Evolutionary conservation across 176 grass and related monocot species (phyloP), one percentile per base, ranked within the genome.

Genomic region (Saccharum officinarum): DNA sequence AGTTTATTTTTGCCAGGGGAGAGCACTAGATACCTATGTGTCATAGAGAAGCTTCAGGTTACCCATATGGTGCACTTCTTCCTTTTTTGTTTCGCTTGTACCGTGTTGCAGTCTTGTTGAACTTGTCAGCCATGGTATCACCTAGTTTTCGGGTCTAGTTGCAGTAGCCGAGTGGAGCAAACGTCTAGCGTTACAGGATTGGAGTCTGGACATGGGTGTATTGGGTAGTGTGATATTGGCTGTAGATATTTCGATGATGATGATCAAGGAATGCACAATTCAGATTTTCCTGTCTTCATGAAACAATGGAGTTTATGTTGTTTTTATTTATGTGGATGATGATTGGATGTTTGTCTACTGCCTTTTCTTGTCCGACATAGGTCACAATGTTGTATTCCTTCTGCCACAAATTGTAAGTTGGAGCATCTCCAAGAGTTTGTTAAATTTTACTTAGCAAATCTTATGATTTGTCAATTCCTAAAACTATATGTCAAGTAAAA

Each of bases 191-290:
- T 54, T 67, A 59, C 87, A 67, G 83, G 83, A 72, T 82, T 82
- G 71, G 64, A 8, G 61, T 69, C 67, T 76, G 49, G 47, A 6
- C 7, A 66, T 77, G 14, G 77, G 46, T 68, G 47, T 44, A 18
- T 46, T 80, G 76, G 80, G 28, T 25, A 37, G 42, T 26, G 23
- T 1, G 13, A 1, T 80, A 40, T 45, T 33, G 47, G 50, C 17
- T 85, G 64, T 71, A 77, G 88, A 76, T 76, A 81, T 41, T 41
- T 57, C 57, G 81, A 86, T 44, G 55, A 84, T 20, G 9, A 79
- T 15, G 42, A 45, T 9, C 38, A 73, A 15, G 22, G 68, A 67
- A 74, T 38, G 81, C 17, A 46, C 28, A 71, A 20, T 46, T 80
- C 18, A 28, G 61, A 81, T 28, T 25, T 79, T 15, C 67, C 11